A percentile compares a stretch with the other conserved stretches of the same genome.
phyloP scores from a whole-genome alignment of 331 rosid genomes.

The Stylosanthes scabra region DNA sequence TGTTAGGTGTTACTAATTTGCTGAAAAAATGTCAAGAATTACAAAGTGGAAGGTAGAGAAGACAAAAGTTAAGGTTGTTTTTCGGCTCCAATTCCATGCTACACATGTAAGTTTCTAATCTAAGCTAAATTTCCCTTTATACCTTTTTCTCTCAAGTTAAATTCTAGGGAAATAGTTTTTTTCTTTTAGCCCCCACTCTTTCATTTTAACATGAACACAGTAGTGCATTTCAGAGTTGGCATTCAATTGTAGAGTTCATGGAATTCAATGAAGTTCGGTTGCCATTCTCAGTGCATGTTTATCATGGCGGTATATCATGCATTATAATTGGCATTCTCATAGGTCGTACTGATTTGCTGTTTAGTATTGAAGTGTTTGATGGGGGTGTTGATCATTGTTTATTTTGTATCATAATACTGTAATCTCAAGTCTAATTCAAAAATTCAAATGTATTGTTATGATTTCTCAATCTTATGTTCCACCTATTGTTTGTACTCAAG shows the following conservation, averaged over 20 bases:
- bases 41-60: constrained; percentile 95
- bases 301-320: constrained; percentile 1
- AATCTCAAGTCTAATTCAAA: constrained; percentile 6
- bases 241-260: constrained; percentile 1
- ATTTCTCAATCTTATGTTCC: constrained; percentile 9
- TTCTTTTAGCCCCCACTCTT: constrained; percentile 12
- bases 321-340: constrained; percentile 13
- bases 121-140: constrained; percentile 2
- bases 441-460: neutral
- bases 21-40: constrained; percentile 81
- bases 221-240: constrained; percentile 18
- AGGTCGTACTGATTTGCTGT: constrained; percentile 20
- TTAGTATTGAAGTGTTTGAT: constrained; percentile 5
- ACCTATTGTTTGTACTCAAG: constrained; percentile 52
- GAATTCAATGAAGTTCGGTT: constrained; percentile 28
- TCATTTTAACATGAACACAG: neutral
- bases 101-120: constrained; percentile 82
- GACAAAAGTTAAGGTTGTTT: constrained; percentile 98
- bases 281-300: constrained; percentile 12
- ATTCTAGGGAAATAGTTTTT: neutral
- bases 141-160: constrained; percentile 28
- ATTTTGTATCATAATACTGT: constrained; percentile 6
- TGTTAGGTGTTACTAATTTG: constrained; percentile 44
- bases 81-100: constrained; percentile 95
- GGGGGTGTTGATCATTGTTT: constrained; percentile 6